Base-by-base conservation (phyloP, 805 yeast genomes). In the Saturnispora zaruensis region DNA sequence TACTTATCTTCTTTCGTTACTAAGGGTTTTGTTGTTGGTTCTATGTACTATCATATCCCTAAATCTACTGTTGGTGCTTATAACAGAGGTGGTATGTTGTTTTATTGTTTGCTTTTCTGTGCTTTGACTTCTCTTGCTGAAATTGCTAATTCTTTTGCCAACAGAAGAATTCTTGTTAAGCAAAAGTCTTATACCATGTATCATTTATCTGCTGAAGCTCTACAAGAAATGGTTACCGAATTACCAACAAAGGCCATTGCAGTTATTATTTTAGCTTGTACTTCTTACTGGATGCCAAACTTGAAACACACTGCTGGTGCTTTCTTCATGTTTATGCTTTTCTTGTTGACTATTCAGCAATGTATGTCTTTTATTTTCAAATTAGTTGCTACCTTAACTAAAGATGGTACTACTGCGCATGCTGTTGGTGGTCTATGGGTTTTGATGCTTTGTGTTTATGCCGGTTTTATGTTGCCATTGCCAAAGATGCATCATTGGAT, bases 151-250 rank as follows among this genome's bases (percentile, higher is more conserved):
- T 72, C 81, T 46, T 81, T 78, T 60, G 76, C 78, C 46, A 76
- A 76, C 45, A 76, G 85, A 70, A 77, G 79, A 16, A 78, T 81
- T 56, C 72, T 81, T 45, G 80, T 78, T 53, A 81, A 80, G 59
- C 87, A 81, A 58, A 78, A 76, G 61, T 71, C 80, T 43, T 80
- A 77, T 58, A 79, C 84, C 20, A 72, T 81, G 72, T 81, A 80
- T 59, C 76, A 81, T 52, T 75, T 78, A 37, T 74, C 85, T 32
- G 84, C 83, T 37, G 84, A 81, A 66, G 80, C 83, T 6, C 58
- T 81, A 46, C 83, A 81, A 44, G 76, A 76, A 55, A 76, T 78
- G 59, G 66, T 81, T 40, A 76, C 84, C 42, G 84, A 79, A 63
- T 63, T 79, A 52, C 85, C 85, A 24, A 68, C 76, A 25, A 79